These are phyloP conservation scores for Boletellus sp. DNA, from an alignment of 768 basidiomycete species.

Conservation along the genomic window DNA sequence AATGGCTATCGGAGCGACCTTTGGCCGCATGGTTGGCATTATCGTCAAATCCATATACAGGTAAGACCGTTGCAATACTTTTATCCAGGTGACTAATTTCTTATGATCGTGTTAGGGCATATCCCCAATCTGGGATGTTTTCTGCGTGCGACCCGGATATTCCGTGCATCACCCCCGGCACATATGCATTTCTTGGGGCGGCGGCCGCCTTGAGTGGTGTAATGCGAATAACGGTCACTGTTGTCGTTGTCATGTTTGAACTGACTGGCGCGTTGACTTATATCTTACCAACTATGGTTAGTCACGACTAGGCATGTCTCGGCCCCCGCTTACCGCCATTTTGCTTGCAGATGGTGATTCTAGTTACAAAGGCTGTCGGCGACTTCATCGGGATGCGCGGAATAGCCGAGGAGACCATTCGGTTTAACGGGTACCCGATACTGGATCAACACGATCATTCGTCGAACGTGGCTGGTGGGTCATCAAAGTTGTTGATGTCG, in stretches of 20 bases:
- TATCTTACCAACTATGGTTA: conserved; percentile 95
- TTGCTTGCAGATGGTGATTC: conserved; percentile 74
- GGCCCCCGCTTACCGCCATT: conserved; percentile 8
- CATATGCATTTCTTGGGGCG: conserved; percentile 95
- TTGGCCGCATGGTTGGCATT: conserved; percentile 96
- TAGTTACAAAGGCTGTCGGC: conserved; percentile 96
- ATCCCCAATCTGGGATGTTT: conserved; percentile 83
- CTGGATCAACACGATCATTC: conserved; percentile 94
- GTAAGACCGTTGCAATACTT: conserved; percentile 42
- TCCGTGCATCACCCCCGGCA: conserved; percentile 97
- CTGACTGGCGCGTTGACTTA: conserved; percentile 96
- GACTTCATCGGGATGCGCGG: conserved; percentile 91
- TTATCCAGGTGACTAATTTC: not conserved
- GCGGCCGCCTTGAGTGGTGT: conserved; percentile 95
- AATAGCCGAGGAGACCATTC: conserved; percentile 96
- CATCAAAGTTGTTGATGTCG: not conserved
- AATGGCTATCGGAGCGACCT: conserved; percentile 97
- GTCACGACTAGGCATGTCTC: conserved; percentile 17
- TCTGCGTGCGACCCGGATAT: conserved; percentile 86
- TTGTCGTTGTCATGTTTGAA: conserved; percentile 99
- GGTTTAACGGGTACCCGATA: conserved; percentile 96
- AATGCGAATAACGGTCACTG: conserved; percentile 95
- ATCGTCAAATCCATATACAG: conserved; percentile 89
- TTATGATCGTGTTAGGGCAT: conserved; percentile 47
- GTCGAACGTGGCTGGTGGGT: conserved; percentile 83